A percentile compares a stretch with the other conserved stretches of the same genome.
Conservation (phyloP, 2,329 filamentous ascomycete species). For the Aspergillus carbonarius region DNA sequence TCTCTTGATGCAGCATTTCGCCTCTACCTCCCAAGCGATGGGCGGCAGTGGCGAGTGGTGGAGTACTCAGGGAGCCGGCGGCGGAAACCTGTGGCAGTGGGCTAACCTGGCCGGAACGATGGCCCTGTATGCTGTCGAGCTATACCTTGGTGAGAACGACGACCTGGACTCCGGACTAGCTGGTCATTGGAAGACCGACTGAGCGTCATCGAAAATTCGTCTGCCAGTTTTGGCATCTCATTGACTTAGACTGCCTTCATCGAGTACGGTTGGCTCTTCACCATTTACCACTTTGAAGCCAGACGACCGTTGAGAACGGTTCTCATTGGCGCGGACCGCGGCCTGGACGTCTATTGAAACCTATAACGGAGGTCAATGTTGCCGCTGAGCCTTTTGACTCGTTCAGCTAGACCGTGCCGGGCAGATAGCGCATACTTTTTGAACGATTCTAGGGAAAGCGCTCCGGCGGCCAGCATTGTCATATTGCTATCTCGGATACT, state of each 20-base stretch:
- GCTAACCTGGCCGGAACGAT: slow-evolving; percentile 88
- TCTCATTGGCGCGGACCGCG: neutral
- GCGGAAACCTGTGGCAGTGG: slow-evolving; percentile 90
- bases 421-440: neutral
- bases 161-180: slow-evolving; percentile 72
- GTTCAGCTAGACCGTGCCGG: neutral
- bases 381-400: neutral
- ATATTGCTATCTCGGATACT: neutral
- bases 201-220: slow-evolving; percentile 34
- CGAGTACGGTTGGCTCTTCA: neutral
- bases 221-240: neutral
- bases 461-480: slow-evolving; percentile 4
- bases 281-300: neutral
- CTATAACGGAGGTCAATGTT: neutral
- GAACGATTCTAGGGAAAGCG: neutral
- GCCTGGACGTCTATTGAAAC: neutral
- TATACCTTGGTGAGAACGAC: slow-evolving; percentile 72
- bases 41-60: slow-evolving; percentile 71
- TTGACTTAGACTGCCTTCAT: neutral
- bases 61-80: slow-evolving; percentile 79
- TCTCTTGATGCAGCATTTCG: slow-evolving; percentile 91
- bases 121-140: slow-evolving; percentile 83
- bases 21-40: slow-evolving; percentile 62
- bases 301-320: neutral
- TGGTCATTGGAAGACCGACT: slow-evolving; percentile 92